Percentiles rank a stretch among this genome's conserved stretches.
Conservation (phyloP, 1,284 basidiomycete species). For the Tilletia walkeri region DNA sequence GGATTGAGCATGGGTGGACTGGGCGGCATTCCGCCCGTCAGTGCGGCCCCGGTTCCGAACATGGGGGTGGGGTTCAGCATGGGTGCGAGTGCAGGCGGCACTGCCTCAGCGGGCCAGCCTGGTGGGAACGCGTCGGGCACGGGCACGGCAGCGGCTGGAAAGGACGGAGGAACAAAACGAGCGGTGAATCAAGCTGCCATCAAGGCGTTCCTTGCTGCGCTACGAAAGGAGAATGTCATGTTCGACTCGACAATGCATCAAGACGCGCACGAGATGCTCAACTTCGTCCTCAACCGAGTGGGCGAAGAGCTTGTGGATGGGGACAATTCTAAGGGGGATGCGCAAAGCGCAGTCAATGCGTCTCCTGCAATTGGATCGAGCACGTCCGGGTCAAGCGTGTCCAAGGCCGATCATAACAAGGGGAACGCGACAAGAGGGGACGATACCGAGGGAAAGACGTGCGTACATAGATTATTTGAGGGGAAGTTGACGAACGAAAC, state of each 20-base stretch:
- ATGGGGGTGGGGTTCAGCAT: not conserved
- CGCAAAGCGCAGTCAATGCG: not conserved
- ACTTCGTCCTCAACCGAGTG: slow-evolving; percentile 86
- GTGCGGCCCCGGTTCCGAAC: too few relatives aligned
- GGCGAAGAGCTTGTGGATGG: slow-evolving; percentile 81
- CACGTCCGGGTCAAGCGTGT: not conserved
- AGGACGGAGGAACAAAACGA: not conserved
- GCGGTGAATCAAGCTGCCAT: slow-evolving; percentile 21
- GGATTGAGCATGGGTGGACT: slow-evolving; percentile 15
- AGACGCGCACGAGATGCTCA: slow-evolving; percentile 95
- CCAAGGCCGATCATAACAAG: not conserved
- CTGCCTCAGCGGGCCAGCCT: not conserved
- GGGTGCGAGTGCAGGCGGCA: not conserved
- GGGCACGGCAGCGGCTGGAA: not conserved
- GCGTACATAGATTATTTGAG: slow-evolving; percentile 89
- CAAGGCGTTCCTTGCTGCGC: slow-evolving; percentile 39
- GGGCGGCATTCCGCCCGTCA: not conserved
- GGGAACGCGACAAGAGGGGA: slow-evolving; percentile 23
- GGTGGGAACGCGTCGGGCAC: not conserved
- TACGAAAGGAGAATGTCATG: slow-evolving; percentile 46
- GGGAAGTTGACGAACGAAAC: slow-evolving; percentile 94
- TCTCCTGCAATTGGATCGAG: slow-evolving; percentile 11
- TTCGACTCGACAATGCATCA: slow-evolving; percentile 61
- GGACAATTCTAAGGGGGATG: slow-evolving; percentile 54
- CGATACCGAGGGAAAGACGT: slow-evolving; percentile 62